These are phyloP conservation scores for Arachnomyces sp. DNA, from an alignment of 2,329 filamentous ascomycete species.

Conservation along the genomic window DNA sequence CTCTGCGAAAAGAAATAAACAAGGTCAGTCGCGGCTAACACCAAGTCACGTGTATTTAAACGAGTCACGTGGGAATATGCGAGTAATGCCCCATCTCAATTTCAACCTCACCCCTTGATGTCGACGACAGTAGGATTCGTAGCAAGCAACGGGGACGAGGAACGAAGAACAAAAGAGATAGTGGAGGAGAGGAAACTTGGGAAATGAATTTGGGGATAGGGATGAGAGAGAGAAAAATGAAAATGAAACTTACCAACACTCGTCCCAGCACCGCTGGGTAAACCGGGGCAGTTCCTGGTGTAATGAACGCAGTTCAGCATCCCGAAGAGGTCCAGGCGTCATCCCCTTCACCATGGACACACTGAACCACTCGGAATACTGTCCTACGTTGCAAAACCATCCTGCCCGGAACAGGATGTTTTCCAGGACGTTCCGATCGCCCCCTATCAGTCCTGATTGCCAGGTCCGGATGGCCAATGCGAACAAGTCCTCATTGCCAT, in stretches of 20 bases:
- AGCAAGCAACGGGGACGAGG: too few species aligned
- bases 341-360: slow-evolving; percentile 3
- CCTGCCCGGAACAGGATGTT: slow-evolving; percentile 7
- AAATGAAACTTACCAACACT: neutral
- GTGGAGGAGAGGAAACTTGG: too few species aligned
- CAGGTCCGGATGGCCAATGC: slow-evolving; percentile 5
- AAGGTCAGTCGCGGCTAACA: too few species aligned
- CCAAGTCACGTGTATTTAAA: too few species aligned
- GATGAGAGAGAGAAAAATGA: neutral
- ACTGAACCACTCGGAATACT: slow-evolving; percentile 1
- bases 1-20: neutral
- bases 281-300: slow-evolving; percentile 4
- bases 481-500: slow-evolving; percentile 10
- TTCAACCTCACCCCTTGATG: neutral
- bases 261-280: neutral
- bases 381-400: slow-evolving; percentile 4
- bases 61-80: too few species aligned
- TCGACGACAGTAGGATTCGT: neutral
- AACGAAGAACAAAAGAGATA: neutral
- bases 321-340: neutral
- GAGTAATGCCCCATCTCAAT: too few species aligned
- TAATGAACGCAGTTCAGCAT: neutral
- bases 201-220: neutral
- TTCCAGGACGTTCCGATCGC: slow-evolving; percentile 3
- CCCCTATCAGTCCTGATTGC: slow-evolving; percentile 4